Evolutionary conservation across 1,284 basidiomycete genomes (phyloP).

Genomic region (Trichosporon sp.): DNA sequence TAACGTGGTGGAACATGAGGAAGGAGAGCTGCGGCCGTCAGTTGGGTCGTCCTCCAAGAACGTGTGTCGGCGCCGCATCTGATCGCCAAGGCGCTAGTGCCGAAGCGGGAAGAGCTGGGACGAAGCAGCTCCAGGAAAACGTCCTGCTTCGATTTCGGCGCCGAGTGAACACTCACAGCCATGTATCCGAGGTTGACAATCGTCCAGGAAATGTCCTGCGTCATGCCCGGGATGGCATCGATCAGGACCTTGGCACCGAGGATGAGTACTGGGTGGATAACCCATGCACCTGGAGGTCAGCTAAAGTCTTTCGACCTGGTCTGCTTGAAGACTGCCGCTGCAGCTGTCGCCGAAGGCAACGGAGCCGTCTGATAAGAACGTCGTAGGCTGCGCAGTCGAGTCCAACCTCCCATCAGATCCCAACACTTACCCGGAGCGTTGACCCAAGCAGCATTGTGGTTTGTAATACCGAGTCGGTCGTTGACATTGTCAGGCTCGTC

Average conservation of each 20-base stretch:
- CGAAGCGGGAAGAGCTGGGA: neutral
- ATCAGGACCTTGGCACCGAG: conserved; percentile 83
- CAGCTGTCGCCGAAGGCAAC: neutral
- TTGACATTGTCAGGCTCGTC: conserved; percentile 69
- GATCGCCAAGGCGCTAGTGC: too few species aligned
- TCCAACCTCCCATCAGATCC: neutral
- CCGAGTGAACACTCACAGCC: conserved; percentile 67
- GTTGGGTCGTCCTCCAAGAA: neutral
- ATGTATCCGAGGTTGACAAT: conserved; percentile 89
- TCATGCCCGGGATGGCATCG: conserved; percentile 90
- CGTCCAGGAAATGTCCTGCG: conserved; percentile 92
- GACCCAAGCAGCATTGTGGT: conserved; percentile 97
- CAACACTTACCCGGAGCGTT: conserved; percentile 79
- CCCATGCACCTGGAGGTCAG: conserved; percentile 73
- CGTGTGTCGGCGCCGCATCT: neutral
- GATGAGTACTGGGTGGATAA: conserved; percentile 94
- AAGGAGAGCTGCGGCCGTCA: conserved; percentile 68
- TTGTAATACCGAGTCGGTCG: conserved; percentile 68
- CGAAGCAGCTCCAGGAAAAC: neutral
- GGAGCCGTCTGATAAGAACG: neutral
- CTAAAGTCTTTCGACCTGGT: neutral
- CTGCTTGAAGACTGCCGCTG: neutral
- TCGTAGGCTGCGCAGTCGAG: neutral
- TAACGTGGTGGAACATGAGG: conserved; percentile 98
- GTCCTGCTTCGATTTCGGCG: too few species aligned